Evolutionary conservation across 2,329 filamentous ascomycete genomes (phyloP).

Genomic region (Colletotrichum karsti): DNA sequence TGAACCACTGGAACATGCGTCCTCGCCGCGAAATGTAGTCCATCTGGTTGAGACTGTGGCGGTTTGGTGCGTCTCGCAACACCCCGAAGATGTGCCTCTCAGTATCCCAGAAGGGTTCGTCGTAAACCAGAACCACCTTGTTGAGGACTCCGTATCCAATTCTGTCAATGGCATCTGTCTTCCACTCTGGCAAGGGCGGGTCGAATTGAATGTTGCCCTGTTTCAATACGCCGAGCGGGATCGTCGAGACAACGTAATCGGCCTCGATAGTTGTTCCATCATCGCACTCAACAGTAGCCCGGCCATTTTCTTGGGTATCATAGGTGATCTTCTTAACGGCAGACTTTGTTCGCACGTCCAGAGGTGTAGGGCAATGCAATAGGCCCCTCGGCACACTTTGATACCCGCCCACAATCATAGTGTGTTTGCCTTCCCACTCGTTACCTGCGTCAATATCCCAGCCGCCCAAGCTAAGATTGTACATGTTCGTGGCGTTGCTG

Average conservation of each 20-base stretch:
- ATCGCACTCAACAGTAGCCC: constrained; percentile 70
- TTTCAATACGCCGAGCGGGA: constrained; percentile 91
- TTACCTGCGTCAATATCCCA: constrained; percentile 99
- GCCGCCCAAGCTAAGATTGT: constrained; percentile 84
- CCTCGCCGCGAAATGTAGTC: constrained; percentile 84
- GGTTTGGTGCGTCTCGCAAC: constrained; percentile 75
- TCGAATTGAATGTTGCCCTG: constrained; percentile 83
- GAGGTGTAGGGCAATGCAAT: constrained; percentile 76
- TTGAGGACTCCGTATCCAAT: constrained; percentile 95
- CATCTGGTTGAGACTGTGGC: constrained; percentile 77
- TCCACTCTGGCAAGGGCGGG: constrained; percentile 90
- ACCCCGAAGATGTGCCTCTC: constrained; percentile 94
- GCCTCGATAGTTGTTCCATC: constrained; percentile 81
- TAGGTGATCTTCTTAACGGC: constrained; percentile 77
- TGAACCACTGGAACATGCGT: constrained; percentile 99
- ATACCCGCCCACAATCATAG: constrained; percentile 93
- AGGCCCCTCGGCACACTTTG: constrained; percentile 91
- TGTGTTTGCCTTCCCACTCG: constrained; percentile 95
- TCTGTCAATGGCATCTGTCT: constrained; percentile 79
- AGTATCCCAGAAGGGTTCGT: constrained; percentile 89
- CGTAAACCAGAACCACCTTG: constrained; percentile 92
- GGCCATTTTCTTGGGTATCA: constrained; percentile 53
- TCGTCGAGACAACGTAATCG: constrained; percentile 91
- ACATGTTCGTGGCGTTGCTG: constrained; percentile 90
- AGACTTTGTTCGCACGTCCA: constrained; percentile 80